Conservation (phyloP, 345 rosid genomes). For the Crucihimalaya himalaica region DNA sequence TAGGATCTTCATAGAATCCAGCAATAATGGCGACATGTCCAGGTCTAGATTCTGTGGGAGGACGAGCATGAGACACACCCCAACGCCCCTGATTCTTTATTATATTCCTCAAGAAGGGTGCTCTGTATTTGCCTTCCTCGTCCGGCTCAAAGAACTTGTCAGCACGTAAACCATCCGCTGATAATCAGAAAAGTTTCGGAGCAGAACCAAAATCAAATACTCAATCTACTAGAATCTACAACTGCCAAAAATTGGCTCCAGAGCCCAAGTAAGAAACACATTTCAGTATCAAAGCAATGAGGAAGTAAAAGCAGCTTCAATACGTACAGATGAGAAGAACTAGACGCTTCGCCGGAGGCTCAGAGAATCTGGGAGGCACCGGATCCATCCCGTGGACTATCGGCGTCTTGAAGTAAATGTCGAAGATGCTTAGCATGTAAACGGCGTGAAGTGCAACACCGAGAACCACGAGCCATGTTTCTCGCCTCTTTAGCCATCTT, state of each 20-base stretch:
- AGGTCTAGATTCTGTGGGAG: slow-evolving; percentile 96
- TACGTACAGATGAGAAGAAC: slow-evolving; percentile 74
- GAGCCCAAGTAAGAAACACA: not conserved
- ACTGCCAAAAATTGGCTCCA: too few species aligned
- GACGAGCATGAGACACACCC: slow-evolving; percentile 99
- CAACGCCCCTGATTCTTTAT: slow-evolving; percentile 80
- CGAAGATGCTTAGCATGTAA: slow-evolving; percentile 95
- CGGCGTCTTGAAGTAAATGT: slow-evolving; percentile 95
- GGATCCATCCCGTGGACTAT: slow-evolving; percentile 96
- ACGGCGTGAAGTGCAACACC: slow-evolving; percentile 87
- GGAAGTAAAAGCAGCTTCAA: slow-evolving; percentile 6
- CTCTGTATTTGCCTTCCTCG: slow-evolving; percentile 66
- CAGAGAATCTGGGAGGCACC: slow-evolving; percentile 64
- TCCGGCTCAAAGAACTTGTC: slow-evolving; percentile 97
- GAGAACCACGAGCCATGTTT: slow-evolving; percentile 74
- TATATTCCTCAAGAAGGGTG: slow-evolving; percentile 82
- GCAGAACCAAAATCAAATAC: not conserved
- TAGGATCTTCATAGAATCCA: slow-evolving; percentile 98
- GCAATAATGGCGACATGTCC: slow-evolving; percentile 96
- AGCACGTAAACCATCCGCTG: slow-evolving; percentile 98
- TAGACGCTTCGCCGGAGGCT: slow-evolving; percentile 87
- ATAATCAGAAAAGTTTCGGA: slow-evolving; percentile 8
- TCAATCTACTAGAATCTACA: not conserved
- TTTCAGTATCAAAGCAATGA: not conserved
- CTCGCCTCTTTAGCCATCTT: slow-evolving; percentile 67